Conservation (phyloP, 139 green algal genomes). For the Pycnococcus provasolii region DNA sequence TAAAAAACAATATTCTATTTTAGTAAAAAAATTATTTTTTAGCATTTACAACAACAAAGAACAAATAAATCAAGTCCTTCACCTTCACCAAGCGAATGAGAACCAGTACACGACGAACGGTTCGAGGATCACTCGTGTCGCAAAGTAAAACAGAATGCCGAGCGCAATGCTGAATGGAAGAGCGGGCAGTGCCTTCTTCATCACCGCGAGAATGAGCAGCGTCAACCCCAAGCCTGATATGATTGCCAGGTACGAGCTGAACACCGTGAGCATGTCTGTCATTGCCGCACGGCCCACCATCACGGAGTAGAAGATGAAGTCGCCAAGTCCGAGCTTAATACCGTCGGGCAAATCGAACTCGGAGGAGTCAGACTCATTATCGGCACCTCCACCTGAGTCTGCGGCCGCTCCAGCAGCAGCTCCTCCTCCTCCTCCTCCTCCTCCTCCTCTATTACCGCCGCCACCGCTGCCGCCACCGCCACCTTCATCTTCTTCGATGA, state of each 20-base stretch:
- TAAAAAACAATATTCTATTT: too few relatives aligned
- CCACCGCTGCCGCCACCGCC: not conserved
- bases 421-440: slow-evolving; percentile 12
- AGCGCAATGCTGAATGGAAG: slow-evolving; percentile 88
- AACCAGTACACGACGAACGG: slow-evolving; percentile 51
- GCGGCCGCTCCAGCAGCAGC: slow-evolving; percentile 4
- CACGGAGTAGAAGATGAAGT: slow-evolving; percentile 98
- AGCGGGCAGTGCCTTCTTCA: slow-evolving; percentile 72
- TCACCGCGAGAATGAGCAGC: slow-evolving; percentile 47
- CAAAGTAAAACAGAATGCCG: slow-evolving; percentile 80
- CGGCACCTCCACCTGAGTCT: not conserved
- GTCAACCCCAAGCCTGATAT: slow-evolving; percentile 57
- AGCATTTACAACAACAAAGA: too few relatives aligned
- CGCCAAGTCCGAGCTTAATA: slow-evolving; percentile 90
- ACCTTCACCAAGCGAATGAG: too few relatives aligned
- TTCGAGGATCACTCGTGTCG: slow-evolving; percentile 62
- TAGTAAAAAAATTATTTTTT: too few relatives aligned
- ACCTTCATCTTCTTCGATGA: slow-evolving; percentile 3
- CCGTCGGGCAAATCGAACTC: slow-evolving; percentile 21
- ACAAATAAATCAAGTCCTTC: too few relatives aligned
- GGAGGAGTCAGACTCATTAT: slow-evolving; percentile 6
- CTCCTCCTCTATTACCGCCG: slow-evolving; percentile 2
- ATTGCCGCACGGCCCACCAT: slow-evolving; percentile 74
- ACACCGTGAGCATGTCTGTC: slow-evolving; percentile 86
- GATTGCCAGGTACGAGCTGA: slow-evolving; percentile 57